These are phyloP conservation scores for Nakazawaea populi DNA, from an alignment of 805 yeast genomes.

Conservation along the genomic window DNA sequence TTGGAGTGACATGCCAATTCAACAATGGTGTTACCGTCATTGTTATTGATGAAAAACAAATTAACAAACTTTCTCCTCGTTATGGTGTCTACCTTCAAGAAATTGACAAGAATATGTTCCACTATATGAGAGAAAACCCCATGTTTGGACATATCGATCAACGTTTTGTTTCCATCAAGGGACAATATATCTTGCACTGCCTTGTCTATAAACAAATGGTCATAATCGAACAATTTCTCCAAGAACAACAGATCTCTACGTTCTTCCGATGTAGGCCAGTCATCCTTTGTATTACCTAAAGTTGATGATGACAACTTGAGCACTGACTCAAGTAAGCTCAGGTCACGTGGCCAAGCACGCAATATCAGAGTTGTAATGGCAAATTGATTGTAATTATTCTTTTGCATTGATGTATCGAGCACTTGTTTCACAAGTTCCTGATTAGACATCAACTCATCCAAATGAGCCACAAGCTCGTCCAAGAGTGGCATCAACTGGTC, in stretches of 20 bases:
- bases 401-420: slow-evolving; percentile 56
- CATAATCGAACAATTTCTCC: slow-evolving; percentile 68
- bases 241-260: slow-evolving; percentile 72
- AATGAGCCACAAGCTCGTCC: slow-evolving; percentile 60
- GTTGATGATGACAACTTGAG: slow-evolving; percentile 64
- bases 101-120: slow-evolving; percentile 49
- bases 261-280: slow-evolving; percentile 91
- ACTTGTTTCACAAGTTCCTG: slow-evolving; percentile 63
- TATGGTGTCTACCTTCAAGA: slow-evolving; percentile 42
- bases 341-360: slow-evolving; percentile 25
- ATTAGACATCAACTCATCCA: slow-evolving; percentile 57
- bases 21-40: slow-evolving; percentile 29
- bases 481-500: slow-evolving; percentile 48
- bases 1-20: slow-evolving; percentile 75
- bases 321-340: slow-evolving; percentile 54
- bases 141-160: slow-evolving; percentile 74
- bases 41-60: slow-evolving; percentile 31
- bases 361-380: slow-evolving; percentile 46
- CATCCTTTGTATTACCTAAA: slow-evolving; percentile 74
- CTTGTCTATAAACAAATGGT: slow-evolving; percentile 49
- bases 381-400: slow-evolving; percentile 53
- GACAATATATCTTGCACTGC: slow-evolving; percentile 56
- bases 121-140: slow-evolving; percentile 90
- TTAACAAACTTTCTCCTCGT: slow-evolving; percentile 68
- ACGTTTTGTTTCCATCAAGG: slow-evolving; percentile 44